These are phyloP conservation scores for Hanseniaspora gamundiae DNA, from an alignment of 1,139 yeast species.

Conservation along the genomic window DNA sequence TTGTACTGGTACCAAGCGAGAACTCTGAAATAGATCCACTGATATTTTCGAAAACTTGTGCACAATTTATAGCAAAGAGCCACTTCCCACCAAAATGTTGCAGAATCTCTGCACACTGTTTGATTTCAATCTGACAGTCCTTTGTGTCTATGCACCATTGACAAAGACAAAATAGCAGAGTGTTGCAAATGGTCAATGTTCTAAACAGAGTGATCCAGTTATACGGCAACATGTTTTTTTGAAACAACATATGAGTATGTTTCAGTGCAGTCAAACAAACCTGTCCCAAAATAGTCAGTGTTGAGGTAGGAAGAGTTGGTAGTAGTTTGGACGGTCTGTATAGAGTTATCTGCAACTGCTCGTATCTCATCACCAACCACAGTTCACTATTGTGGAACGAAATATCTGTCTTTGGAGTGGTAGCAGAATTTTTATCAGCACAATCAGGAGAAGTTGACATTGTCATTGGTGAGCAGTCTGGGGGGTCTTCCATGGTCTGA, in stretches of 20 bases:
- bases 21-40: constrained; percentile 32
- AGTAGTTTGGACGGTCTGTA: constrained; percentile 37
- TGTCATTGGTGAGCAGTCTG: neutral
- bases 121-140: constrained; percentile 34
- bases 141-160: constrained; percentile 34
- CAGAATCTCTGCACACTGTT: constrained; percentile 34
- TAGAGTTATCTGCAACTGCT: constrained; percentile 31
- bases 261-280: constrained; percentile 31
- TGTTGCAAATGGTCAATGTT: constrained; percentile 34
- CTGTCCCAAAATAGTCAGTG: constrained; percentile 29
- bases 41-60: constrained; percentile 32
- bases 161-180: constrained; percentile 34
- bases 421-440: constrained; percentile 15
- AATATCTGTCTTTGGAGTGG: constrained; percentile 24
- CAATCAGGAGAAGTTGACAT: neutral
- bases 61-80: constrained; percentile 34
- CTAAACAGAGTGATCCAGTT: constrained; percentile 39
- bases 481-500: constrained; percentile 8
- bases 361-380: constrained; percentile 37
- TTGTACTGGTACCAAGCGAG: constrained; percentile 25
- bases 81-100: constrained; percentile 35
- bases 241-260: constrained; percentile 32
- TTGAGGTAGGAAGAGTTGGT: constrained; percentile 31
- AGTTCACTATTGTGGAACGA: constrained; percentile 32
- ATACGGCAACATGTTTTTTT: constrained; percentile 31